Percentiles rank a stretch among this genome's conserved stretches.
phyloP scores from a whole-genome alignment of 805 yeast species.

The Kazachstania viticola region DNA sequence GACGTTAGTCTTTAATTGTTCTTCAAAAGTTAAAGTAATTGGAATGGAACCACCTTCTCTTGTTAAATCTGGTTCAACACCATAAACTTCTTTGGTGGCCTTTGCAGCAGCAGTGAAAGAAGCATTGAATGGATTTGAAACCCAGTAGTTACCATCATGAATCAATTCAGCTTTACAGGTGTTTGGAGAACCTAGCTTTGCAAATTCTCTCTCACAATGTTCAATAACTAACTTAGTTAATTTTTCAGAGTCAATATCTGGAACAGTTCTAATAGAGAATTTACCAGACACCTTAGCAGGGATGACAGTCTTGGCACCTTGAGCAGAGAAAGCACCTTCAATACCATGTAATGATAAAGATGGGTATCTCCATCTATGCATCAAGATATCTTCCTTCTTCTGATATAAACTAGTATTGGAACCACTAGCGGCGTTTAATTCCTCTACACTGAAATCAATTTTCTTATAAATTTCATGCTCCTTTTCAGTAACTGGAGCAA shows the following conservation, averaged over 20 bases:
- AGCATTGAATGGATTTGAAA: slow-evolving; percentile 84
- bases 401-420: slow-evolving; percentile 71
- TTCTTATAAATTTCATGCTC: slow-evolving; percentile 73
- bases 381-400: slow-evolving; percentile 73
- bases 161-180: slow-evolving; percentile 57
- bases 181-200: slow-evolving; percentile 67
- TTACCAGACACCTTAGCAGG: slow-evolving; percentile 92
- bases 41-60: slow-evolving; percentile 99
- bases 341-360: slow-evolving; percentile 92
- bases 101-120: slow-evolving; percentile 86
- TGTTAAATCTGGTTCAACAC: slow-evolving; percentile 89
- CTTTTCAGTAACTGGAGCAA: slow-evolving; percentile 77
- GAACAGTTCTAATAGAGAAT: slow-evolving; percentile 95
- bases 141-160: slow-evolving; percentile 97
- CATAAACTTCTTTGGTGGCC: slow-evolving; percentile 93
- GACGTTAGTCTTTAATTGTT: slow-evolving; percentile 74
- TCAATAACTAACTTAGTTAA: slow-evolving; percentile 68
- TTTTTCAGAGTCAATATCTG: slow-evolving; percentile 73
- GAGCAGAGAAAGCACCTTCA: slow-evolving; percentile 91
- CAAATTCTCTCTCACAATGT: slow-evolving; percentile 57
- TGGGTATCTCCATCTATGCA: slow-evolving; percentile 99
- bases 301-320: slow-evolving; percentile 97
- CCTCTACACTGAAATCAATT: slow-evolving; percentile 76
- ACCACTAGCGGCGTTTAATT: slow-evolving; percentile 81
- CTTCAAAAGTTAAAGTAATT: slow-evolving; percentile 86